Evolutionary conservation across 2,329 filamentous ascomycete species (phyloP).

Genomic region (Balansia obtecta): DNA sequence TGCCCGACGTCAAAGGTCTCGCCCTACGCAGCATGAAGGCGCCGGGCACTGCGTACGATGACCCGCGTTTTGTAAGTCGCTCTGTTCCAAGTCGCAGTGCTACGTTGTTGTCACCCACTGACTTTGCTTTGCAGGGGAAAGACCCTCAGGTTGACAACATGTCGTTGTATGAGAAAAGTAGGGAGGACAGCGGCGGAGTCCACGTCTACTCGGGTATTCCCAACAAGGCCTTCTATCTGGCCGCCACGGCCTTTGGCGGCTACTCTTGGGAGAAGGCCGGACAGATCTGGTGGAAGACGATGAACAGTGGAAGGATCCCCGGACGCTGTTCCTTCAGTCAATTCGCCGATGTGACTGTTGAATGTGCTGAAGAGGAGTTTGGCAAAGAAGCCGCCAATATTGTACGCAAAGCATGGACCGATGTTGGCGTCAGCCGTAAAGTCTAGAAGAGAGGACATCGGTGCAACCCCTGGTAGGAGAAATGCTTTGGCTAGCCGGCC

Average conservation of each 20-base stretch:
- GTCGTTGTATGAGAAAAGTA: conserved; percentile 25
- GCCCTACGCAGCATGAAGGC: conserved; percentile 42
- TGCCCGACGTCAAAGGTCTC: conserved; percentile 36
- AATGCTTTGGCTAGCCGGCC: not conserved
- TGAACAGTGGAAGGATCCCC: conserved; percentile 30
- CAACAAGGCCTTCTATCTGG: conserved; percentile 43
- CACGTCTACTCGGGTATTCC: conserved; percentile 45
- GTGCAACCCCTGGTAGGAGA: conserved; percentile 7
- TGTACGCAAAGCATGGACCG: conserved; percentile 33
- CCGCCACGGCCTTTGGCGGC: conserved; percentile 33
- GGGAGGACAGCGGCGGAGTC: conserved; percentile 39
- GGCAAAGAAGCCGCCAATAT: conserved; percentile 27
- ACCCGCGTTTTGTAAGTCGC: conserved; percentile 34
- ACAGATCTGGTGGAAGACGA: conserved; percentile 38
- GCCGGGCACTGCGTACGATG: conserved; percentile 39
- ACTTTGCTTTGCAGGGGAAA: conserved; percentile 26
- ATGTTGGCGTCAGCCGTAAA: conserved; percentile 29
- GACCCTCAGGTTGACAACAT: conserved; percentile 40
- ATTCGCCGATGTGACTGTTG: conserved; percentile 36
- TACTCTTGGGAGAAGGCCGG: conserved; percentile 42
- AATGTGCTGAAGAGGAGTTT: conserved; percentile 31
- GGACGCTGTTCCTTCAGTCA: conserved; percentile 31
- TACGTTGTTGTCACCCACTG: not conserved
- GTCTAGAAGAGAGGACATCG: conserved; percentile 8
- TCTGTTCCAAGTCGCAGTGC: not conserved